A percentile compares a stretch with the other conserved stretches of the same genome.
Conservation (phyloP, 345 rosid genomes). For the Brassica rapa region DNA sequence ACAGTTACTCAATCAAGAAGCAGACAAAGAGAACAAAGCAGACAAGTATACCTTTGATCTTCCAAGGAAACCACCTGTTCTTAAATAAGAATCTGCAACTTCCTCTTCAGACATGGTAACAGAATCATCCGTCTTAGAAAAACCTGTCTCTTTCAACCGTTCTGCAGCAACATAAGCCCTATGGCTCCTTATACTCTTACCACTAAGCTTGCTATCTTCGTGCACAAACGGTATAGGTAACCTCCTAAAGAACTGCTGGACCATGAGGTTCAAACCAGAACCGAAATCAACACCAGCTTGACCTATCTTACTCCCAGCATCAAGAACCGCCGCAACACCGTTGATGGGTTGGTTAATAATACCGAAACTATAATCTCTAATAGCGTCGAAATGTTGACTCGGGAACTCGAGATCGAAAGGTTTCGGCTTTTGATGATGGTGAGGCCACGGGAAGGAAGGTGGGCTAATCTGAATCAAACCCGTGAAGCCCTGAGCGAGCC, state of each 20-base stretch:
- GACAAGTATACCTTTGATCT: constrained; percentile 64
- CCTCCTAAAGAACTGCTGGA: constrained; percentile 73
- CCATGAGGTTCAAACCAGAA: constrained; percentile 65
- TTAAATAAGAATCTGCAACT: constrained; percentile 51
- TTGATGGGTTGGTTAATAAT: constrained; percentile 44
- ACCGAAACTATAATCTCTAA: constrained; percentile 49
- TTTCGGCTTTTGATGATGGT: constrained; percentile 40
- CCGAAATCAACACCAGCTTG: constrained; percentile 87
- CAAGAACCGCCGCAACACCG: constrained; percentile 71
- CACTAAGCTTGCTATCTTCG: constrained; percentile 47
- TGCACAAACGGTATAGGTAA: constrained; percentile 67
- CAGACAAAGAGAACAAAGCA: neutral
- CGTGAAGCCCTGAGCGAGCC: constrained; percentile 85
- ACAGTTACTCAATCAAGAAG: neutral
- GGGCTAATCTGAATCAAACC: constrained; percentile 79
- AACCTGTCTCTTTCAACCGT: constrained; percentile 34
- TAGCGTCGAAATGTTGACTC: constrained; percentile 42
- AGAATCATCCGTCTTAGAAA: constrained; percentile 39
- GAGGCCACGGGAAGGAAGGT: constrained; percentile 69
- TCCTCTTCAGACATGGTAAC: constrained; percentile 53
- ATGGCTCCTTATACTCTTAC: constrained; percentile 32
- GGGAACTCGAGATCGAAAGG: constrained; percentile 75
- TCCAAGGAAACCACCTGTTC: constrained; percentile 53
- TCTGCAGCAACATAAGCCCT: constrained; percentile 15
- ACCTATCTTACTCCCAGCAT: constrained; percentile 75